phyloP scores from a whole-genome alignment of 148 eudicot genomes.

The Dianthus caryophyllus region DNA sequence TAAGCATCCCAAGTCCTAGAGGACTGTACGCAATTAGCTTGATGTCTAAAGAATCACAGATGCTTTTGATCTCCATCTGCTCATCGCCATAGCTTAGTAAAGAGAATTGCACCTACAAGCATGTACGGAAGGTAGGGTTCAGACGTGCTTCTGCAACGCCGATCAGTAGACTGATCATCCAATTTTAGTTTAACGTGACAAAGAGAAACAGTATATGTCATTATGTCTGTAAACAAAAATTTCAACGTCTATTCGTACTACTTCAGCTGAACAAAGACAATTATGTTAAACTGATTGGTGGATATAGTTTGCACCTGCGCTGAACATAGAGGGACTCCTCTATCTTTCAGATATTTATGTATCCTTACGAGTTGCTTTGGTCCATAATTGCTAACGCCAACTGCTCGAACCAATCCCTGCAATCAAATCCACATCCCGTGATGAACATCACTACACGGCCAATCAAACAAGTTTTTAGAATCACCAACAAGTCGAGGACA shows the following conservation, averaged over 20 bases:
- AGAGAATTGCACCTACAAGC: conserved; percentile 77
- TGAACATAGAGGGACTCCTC: conserved; percentile 84
- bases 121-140: background rate
- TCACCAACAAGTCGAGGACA: background rate
- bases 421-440: conserved; percentile 10
- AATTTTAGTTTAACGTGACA: background rate
- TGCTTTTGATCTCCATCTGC: conserved; percentile 68
- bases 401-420: conserved; percentile 94
- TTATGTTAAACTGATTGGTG: background rate
- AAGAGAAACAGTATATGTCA: background rate
- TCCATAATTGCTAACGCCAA: conserved; percentile 95
- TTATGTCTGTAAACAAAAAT: background rate
- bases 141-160: background rate
- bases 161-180: background rate
- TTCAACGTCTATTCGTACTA: background rate
- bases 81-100: conserved; percentile 80
- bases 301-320: conserved; percentile 61
- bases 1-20: conserved; percentile 94
- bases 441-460: conserved; percentile 8
- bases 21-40: conserved; percentile 83
- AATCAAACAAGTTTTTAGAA: background rate
- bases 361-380: conserved; percentile 90
- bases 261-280: background rate
- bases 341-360: conserved; percentile 58
- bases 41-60: conserved; percentile 74